These are phyloP conservation scores for Zygoascus sp. DNA, from an alignment of 1,139 yeast species.

Conservation along the genomic window DNA sequence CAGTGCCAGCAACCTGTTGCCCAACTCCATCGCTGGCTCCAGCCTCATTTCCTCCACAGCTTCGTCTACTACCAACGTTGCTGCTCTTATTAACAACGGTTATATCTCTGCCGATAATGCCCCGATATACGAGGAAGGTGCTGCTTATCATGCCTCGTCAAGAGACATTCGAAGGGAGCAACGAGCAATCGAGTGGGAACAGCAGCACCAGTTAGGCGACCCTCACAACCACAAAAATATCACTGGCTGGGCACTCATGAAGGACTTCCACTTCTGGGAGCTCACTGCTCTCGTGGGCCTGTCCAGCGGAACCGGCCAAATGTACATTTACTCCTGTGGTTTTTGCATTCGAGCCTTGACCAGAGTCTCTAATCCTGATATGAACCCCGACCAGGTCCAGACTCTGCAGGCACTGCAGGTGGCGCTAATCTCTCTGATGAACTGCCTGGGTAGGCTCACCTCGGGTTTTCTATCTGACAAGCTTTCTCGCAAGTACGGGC, in stretches of 20 bases:
- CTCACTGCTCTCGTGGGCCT: slow-evolving; percentile 48
- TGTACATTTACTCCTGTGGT: slow-evolving; percentile 69
- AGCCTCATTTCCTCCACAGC: slow-evolving; percentile 1
- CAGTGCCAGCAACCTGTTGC: not conserved
- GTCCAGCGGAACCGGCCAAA: slow-evolving; percentile 66
- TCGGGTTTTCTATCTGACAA: slow-evolving; percentile 63
- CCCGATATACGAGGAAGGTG: slow-evolving; percentile 12
- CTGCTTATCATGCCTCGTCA: slow-evolving; percentile 8
- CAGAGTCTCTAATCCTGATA: slow-evolving; percentile 34
- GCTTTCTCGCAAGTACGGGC: slow-evolving; percentile 45
- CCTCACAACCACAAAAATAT: slow-evolving; percentile 9
- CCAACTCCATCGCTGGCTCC: not conserved
- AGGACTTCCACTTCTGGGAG: slow-evolving; percentile 33
- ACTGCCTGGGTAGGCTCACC: slow-evolving; percentile 58
- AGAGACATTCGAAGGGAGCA: slow-evolving; percentile 12
- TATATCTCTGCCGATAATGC: slow-evolving; percentile 8
- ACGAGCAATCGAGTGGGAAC: slow-evolving; percentile 12
- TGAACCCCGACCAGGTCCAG: slow-evolving; percentile 26
- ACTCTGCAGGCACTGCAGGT: slow-evolving; percentile 66
- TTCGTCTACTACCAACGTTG: slow-evolving; percentile 3
- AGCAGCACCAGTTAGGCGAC: slow-evolving; percentile 6
- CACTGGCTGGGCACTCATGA: slow-evolving; percentile 19
- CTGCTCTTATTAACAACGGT: slow-evolving; percentile 1
- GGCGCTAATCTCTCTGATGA: slow-evolving; percentile 57
- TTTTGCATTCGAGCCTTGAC: slow-evolving; percentile 53